Evolutionary conservation across 495 filamentous ascomycete genomes (phyloP), one percentile per base, ranked within the genome.

Genomic region (Hypoxylon fuscum): DNA sequence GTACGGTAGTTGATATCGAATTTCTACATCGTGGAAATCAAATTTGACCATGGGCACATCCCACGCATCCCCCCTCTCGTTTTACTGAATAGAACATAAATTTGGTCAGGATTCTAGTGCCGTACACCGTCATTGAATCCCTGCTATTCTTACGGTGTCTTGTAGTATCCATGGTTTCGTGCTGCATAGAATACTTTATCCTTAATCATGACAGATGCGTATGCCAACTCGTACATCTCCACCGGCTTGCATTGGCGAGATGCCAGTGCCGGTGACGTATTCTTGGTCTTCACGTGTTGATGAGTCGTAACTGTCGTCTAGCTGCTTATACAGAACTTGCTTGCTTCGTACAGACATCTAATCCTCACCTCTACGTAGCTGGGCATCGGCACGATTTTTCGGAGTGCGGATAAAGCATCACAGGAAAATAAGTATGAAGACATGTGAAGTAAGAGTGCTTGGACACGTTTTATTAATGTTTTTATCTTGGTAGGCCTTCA

Each of bases 401-500:
- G n/a, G 27, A n/a, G 21, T 5, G 40, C 29, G 29, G 43, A 61
- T 17, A 10, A 12, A 21, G 17, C 11, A 15, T 58, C 43, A 53
- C 47, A 45, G 23, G 25, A 17, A 48, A 35, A 41, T 44, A 20
- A 27, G 18, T 10, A 7, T n/a, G 38, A 51, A 55, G 42, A 58
- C 29, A 50, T 10, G 22, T 25, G 27, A 12, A 14, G 1, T 55
- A 14, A 48, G n/a, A 22, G 27, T 38, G 37, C 20, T 38, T 43
- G 42, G 54, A 46, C 53, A 58, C 57, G 31, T 66, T 66, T 66
- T 66, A 66, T 56, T 57, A 41, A 66, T 68, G 53, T 60, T 72
- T 57, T 67, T 62, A 64, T 69, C 69, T 69, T 65, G n/a, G 60
- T 60, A 68, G 48, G 43, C 65, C 64, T 63, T 64, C 41, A 59